These are phyloP conservation scores for Termitomyces sp. DNA, from an alignment of 768 basidiomycete genomes.

Conservation along the genomic window DNA sequence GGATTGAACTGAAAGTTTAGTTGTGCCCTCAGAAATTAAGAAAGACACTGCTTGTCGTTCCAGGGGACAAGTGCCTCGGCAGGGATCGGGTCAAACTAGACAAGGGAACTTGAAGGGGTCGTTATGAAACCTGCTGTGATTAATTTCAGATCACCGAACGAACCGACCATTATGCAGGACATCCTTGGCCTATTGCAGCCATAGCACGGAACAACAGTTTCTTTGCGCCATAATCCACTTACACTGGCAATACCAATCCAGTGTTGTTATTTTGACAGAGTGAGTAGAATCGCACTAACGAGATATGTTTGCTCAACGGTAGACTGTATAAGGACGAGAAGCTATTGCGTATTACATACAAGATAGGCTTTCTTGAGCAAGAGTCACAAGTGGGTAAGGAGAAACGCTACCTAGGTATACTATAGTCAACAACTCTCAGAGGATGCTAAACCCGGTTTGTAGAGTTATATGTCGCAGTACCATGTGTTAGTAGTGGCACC, in stretches of 20 bases:
- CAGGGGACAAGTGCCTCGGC: no score
- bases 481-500: not conserved
- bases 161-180: no score
- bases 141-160: no score
- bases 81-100: no score
- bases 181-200: no score
- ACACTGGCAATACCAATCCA: not conserved
- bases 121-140: no score
- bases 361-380: not conserved
- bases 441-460: not conserved
- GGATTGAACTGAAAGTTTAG: no score
- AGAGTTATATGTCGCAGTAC: not conserved
- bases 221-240: not conserved
- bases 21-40: no score
- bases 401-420: not conserved
- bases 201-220: not conserved
- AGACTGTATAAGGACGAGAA: not conserved
- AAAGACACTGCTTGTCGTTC: no score
- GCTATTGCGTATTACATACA: not conserved
- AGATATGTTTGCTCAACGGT: not conserved
- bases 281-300: not conserved
- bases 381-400: not conserved
- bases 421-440: not conserved
- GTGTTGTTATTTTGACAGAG: not conserved
- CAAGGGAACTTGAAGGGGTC: no score